Evolutionary conservation across 257 asterid genomes (phyloP), one percentile per base, ranked within the genome.

Genomic region (Solanum arcanum): DNA sequence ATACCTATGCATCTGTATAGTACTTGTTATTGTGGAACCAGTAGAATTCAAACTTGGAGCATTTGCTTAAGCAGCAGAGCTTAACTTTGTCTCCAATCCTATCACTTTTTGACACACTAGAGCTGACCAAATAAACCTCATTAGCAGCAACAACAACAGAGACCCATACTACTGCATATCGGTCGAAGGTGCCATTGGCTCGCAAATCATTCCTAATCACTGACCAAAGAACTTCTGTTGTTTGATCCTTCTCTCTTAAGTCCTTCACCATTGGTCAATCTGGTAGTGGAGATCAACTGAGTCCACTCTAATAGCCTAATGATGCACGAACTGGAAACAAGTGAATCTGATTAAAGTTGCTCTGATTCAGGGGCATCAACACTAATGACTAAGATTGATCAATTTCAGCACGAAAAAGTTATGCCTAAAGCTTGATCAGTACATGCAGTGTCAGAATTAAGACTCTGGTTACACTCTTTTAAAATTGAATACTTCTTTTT

Each of bases 341-440:
- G 89, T 52, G 93, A 92, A 66, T 89, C 88, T 0, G 92, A 89
- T 49, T 91, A 85, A 20, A 91, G 90, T 52, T 84, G 80, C 88
- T 90, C 94, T 7, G 93, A 89, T 35, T 88, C 92, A 7, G 89
- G 94, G 94, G 91, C 93, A 29, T 90, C 92, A 12, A 90, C 92
- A 66, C 88, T 93, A 31, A 92, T 94, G 74, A 88, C 94, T 42
- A 93, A 90, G 66, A 91, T 94, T 18, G 94, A 95, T 87, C 93
- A 91, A 66, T 90, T 91, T 37, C 91, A 93, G 90, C 91, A 89
- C 16, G 94, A 89, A 20, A 94, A 93, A 89, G 86, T 87, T 12
- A 10, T 69, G 83, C 60, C 91, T 12, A 91, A 89, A 86, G 89
- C 39, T 86, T 73, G 39, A 35, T 35, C 39, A 35, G 0, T 86